Conservation (phyloP, 768 basidiomycete species). For the Psilocybe subaeruginosa region DNA sequence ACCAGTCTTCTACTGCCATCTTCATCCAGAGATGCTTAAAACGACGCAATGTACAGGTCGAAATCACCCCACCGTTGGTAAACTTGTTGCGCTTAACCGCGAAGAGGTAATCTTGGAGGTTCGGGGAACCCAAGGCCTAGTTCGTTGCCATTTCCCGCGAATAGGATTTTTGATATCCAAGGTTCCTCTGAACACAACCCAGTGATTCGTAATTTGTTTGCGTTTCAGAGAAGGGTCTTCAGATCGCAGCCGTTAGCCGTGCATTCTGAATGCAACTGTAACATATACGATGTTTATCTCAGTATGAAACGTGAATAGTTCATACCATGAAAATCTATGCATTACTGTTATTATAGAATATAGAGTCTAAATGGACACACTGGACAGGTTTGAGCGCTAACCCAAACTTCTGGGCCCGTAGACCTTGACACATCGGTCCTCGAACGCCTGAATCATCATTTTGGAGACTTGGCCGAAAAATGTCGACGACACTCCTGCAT, state of each 20-base stretch:
- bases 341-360: not conserved
- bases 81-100: conserved; percentile 47
- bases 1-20: not conserved
- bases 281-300: too few relatives aligned
- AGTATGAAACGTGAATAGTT: too few relatives aligned
- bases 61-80: conserved; percentile 47
- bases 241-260: not conserved
- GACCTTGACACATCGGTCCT: conserved; percentile 75
- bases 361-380: not conserved
- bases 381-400: not conserved
- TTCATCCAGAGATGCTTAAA: not conserved
- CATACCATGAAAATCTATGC: too few relatives aligned
- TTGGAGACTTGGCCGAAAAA: conserved; percentile 89
- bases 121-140: conserved; percentile 34
- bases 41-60: conserved; percentile 26
- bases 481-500: conserved; percentile 78
- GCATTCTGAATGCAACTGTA: too few relatives aligned
- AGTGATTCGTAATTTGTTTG: not conserved
- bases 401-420: conserved; percentile 54
- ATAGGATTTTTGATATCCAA: conserved; percentile 38
- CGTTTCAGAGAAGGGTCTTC: not conserved
- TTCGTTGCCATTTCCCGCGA: conserved; percentile 57
- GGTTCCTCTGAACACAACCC: conserved; percentile 17
- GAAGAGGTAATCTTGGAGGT: conserved; percentile 56
- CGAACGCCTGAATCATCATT: conserved; percentile 93